Conservation (phyloP, 2,329 filamentous ascomycete species). For the Chaetomium strumarium region DNA sequence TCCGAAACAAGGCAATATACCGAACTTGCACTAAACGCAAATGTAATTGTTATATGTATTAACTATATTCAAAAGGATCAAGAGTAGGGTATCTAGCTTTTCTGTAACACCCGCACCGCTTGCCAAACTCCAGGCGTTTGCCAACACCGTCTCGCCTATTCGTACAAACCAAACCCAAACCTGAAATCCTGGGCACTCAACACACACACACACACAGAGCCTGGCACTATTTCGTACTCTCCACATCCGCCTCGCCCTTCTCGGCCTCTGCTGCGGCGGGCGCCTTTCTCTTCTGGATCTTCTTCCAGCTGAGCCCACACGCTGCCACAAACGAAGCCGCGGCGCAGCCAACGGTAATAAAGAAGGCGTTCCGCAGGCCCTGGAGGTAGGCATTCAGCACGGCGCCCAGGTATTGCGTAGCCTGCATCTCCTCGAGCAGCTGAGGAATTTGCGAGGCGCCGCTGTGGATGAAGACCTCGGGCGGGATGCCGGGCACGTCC, state of each 20-base stretch:
- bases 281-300: slow-evolving; percentile 39
- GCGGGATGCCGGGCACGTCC: slow-evolving; percentile 41
- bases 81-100: too few species aligned
- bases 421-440: slow-evolving; percentile 38
- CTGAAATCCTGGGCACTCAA: too few species aligned
- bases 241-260: not conserved
- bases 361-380: slow-evolving; percentile 46
- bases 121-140: too few species aligned
- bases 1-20: too few species aligned
- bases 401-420: slow-evolving; percentile 35
- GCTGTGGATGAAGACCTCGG: slow-evolving; percentile 44
- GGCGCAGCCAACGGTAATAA: slow-evolving; percentile 45
- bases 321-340: slow-evolving; percentile 40
- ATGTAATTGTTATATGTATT: too few species aligned
- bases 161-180: too few species aligned
- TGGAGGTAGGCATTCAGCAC: slow-evolving; percentile 45
- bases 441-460: slow-evolving; percentile 46
- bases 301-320: slow-evolving; percentile 46
- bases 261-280: not conserved
- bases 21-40: too few species aligned
- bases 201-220: too few species aligned
- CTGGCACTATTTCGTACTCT: too few species aligned
- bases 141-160: too few species aligned
- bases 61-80: too few species aligned
- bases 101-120: too few species aligned